Conservation (phyloP, 352 stramenopile species). For the Pythium brassicae region DNA sequence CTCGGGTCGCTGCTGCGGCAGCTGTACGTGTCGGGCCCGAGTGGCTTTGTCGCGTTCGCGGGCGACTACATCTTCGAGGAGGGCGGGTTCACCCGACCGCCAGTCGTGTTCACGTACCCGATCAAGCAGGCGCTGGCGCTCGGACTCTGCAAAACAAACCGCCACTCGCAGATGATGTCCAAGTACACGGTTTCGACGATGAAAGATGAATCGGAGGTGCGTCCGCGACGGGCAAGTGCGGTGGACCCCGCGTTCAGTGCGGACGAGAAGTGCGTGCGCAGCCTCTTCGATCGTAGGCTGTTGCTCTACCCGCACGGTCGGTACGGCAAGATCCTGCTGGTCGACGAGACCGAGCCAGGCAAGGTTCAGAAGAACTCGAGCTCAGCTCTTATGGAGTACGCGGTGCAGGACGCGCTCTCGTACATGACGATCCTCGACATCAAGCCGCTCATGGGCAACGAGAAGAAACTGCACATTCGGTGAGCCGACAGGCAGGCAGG, state of each 20-base stretch:
- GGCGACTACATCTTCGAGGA: constrained; percentile 32
- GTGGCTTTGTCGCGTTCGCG: constrained; percentile 23
- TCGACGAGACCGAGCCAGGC: constrained; percentile 31
- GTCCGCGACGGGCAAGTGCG: too few relatives aligned
- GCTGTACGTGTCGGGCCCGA: constrained; percentile 34
- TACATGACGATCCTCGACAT: constrained; percentile 48
- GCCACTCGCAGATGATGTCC: not conserved
- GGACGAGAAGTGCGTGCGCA: constrained; percentile 14
- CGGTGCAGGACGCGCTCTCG: constrained; percentile 35
- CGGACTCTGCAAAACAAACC: constrained; percentile 15
- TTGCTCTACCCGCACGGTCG: constrained; percentile 26
- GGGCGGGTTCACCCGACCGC: constrained; percentile 21
- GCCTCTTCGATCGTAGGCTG: constrained; percentile 42
- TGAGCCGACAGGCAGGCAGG: not conserved
- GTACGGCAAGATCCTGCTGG: constrained; percentile 29
- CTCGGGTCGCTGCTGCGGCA: constrained; percentile 31
- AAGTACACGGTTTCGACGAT: not conserved
- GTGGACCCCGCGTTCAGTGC: too few relatives aligned
- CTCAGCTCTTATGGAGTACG: constrained; percentile 25
- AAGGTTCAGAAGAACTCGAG: constrained; percentile 22
- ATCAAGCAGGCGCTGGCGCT: constrained; percentile 26
- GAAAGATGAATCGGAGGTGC: not conserved
- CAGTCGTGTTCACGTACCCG: constrained; percentile 13
- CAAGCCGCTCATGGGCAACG: constrained; percentile 42
- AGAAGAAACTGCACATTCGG: constrained; percentile 30